These are phyloP conservation scores for Fusarium sp. DNA, from an alignment of 2,329 filamentous ascomycete genomes.

Conservation along the genomic window DNA sequence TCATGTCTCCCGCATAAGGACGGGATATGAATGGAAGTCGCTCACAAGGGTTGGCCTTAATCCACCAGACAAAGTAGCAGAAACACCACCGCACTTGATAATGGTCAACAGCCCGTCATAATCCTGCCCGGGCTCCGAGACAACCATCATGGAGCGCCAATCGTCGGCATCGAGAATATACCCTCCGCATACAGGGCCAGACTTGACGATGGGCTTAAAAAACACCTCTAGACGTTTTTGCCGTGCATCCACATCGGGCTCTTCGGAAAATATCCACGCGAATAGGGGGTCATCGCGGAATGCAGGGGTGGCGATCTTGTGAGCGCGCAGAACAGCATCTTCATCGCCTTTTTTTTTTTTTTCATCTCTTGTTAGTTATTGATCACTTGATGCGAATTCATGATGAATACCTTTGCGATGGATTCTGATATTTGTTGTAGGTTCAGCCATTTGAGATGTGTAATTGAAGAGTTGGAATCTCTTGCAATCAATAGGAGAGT, in stretches of 20 bases:
- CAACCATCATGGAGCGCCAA: slow-evolving; percentile 24
- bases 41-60: slow-evolving; percentile 14
- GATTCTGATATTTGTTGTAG: background rate
- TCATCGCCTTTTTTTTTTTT: background rate
- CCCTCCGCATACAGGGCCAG: slow-evolving; percentile 6
- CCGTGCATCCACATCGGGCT: background rate
- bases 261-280: slow-evolving; percentile 15
- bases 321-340: background rate
- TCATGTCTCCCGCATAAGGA: background rate
- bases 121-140: slow-evolving; percentile 22
- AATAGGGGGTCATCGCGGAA: slow-evolving; percentile 17
- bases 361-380: background rate
- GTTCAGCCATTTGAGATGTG: background rate
- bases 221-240: slow-evolving; percentile 12
- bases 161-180: slow-evolving; percentile 17
- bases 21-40: background rate
- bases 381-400: background rate
- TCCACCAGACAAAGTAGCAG: slow-evolving; percentile 18
- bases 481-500: background rate
- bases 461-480: background rate
- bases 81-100: slow-evolving; percentile 6
- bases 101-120: slow-evolving; percentile 13
- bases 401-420: slow-evolving; percentile 1
- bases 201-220: slow-evolving; percentile 10
- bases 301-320: slow-evolving; percentile 8